phyloP scores from a whole-genome alignment of 345 rosid genomes.

The Salix caprea region DNA sequence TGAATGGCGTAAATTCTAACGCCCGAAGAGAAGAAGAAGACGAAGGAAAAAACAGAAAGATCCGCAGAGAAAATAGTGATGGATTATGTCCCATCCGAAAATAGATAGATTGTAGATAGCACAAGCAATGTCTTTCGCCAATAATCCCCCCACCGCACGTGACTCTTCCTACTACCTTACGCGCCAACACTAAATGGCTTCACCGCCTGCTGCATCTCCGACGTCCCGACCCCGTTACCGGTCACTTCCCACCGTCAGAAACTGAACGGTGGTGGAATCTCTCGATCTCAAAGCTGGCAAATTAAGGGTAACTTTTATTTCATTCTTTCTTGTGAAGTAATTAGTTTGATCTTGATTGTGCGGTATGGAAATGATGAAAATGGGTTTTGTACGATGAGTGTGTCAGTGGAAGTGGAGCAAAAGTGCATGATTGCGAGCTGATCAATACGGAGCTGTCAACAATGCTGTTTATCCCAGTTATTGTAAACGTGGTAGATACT shows the following conservation, averaged over 20 bases:
- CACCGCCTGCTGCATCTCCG: conserved; percentile 8
- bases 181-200: conserved; percentile 6
- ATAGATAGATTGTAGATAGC: neutral
- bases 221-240: conserved; percentile 8
- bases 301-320: conserved; percentile 41
- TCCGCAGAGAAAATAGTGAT: no score
- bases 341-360: neutral
- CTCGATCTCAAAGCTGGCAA: conserved; percentile 53
- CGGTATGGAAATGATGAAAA: neutral
- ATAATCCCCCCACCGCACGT: conserved; percentile 18
- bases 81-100: neutral
- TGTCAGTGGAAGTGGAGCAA: conserved; percentile 53
- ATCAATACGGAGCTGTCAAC: conserved; percentile 88
- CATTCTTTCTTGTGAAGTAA: neutral
- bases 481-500: conserved; percentile 66
- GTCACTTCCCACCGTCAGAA: conserved; percentile 23
- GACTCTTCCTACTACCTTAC: conserved; percentile 12
- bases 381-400: conserved; percentile 45
- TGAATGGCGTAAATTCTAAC: neutral
- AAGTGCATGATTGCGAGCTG: conserved; percentile 80
- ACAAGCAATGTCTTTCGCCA: neutral
- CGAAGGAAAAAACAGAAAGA: neutral
- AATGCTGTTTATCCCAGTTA: conserved; percentile 81
- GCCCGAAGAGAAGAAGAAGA: neutral
- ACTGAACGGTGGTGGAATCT: conserved; percentile 26